Conservation (phyloP, 352 stramenopile species). For the Globisporangium alternatum region DNA sequence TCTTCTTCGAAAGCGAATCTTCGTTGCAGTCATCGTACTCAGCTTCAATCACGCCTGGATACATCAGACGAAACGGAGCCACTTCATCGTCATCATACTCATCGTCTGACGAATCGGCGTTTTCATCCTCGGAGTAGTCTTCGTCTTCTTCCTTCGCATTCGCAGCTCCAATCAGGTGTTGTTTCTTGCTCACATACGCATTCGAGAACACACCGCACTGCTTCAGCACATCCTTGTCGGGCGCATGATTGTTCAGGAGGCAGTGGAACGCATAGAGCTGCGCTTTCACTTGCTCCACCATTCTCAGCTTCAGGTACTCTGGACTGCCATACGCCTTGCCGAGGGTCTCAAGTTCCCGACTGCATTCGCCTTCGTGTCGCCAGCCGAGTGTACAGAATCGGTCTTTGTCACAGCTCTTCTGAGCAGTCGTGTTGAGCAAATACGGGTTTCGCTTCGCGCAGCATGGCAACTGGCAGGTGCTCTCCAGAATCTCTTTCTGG, state of each 20-base stretch:
- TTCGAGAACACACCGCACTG: constrained; percentile 83
- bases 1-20: constrained; percentile 43
- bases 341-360: constrained; percentile 67
- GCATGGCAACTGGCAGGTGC: constrained; percentile 83
- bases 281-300: constrained; percentile 86
- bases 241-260: constrained; percentile 84
- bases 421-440: constrained; percentile 37
- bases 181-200: constrained; percentile 73
- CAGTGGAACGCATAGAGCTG: constrained; percentile 88
- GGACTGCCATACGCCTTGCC: constrained; percentile 67
- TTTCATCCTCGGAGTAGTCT: constrained; percentile 76
- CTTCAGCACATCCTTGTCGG: constrained; percentile 83
- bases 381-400: constrained; percentile 81
- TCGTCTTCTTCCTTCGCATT: constrained; percentile 58
- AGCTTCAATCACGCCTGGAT: constrained; percentile 55
- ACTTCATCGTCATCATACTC: constrained; percentile 64
- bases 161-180: constrained; percentile 42
- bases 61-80: constrained; percentile 39
- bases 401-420: constrained; percentile 74
- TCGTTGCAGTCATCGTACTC: constrained; percentile 38
- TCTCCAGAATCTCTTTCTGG: constrained; percentile 77
- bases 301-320: constrained; percentile 63
- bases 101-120: constrained; percentile 55
- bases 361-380: constrained; percentile 73
- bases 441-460: constrained; percentile 79